Base-by-base conservation (phyloP, 768 basidiomycete genomes). In the Trametes cinnabarina region DNA sequence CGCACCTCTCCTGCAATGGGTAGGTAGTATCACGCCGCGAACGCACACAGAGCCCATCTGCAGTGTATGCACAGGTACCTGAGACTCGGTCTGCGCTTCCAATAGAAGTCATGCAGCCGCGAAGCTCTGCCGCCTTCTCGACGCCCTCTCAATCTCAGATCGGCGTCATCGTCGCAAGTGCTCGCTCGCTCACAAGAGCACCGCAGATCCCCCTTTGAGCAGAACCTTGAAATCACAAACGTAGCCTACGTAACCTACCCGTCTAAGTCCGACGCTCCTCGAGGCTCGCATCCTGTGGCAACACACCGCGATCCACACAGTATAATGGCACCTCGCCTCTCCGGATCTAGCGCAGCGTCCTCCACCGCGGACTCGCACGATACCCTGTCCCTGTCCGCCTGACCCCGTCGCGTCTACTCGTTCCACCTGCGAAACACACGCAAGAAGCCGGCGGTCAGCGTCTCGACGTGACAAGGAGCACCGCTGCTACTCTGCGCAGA, bases 351-450 rank as follows among this genome's bases (percentile, higher is more conserved):
- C 23, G 23, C 44, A 46, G 23, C 25, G 44, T 26, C 25, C 46
- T 30, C 17, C 19, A 22, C 22, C 54, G 12, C 39, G 25, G 25
- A 19, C 43, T 50, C 59, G 42, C 53, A 55, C 58, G 52, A 26
- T 40, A 4, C 47, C 62, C 35, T 57, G 51, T 17, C 61, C 43
- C 56, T 56, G 60, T 3, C 30, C 55, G 28, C 60, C 47, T 56
- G 60, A 61, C 55, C 51, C 20, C 15, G 19, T 26, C 44, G 23
- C 15, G 44, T 23, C 44, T 82, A 90, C 74, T 91, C 89, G 69
- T 91, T 90, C 89, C 89, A 90, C 65, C 88, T 90, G 70, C 47
- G 60, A 30, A 58, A 57, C 48, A 58, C 41, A 46, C 41, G 51
- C 26, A 22, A n/a, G 55, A 54, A 43, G 52, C 57, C 19, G 22